Evolutionary conservation across 2,329 filamentous ascomycete genomes (phyloP).

Genomic region (Parafenestella ontariensis): DNA sequence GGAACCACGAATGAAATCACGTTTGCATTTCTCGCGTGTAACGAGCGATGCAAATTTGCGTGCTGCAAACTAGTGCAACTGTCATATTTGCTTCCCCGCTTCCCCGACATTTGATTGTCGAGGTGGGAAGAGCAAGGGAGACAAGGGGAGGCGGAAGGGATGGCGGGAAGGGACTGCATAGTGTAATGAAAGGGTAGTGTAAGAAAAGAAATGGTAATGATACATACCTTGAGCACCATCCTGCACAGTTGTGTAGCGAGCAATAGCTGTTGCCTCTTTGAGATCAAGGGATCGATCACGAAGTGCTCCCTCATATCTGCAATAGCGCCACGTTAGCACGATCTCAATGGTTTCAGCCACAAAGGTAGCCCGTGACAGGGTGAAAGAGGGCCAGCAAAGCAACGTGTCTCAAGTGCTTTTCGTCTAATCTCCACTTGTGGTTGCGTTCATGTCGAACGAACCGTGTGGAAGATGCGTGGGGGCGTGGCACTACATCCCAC

Average conservation of each 20-base stretch:
- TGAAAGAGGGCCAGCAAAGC: conserved; percentile 13
- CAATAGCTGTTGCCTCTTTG: conserved; percentile 96
- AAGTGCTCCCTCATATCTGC: conserved; percentile 95
- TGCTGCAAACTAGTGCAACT: conserved; percentile 15
- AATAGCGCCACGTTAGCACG: conserved; percentile 33
- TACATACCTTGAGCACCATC: conserved; percentile 71
- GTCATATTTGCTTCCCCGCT: conserved; percentile 21
- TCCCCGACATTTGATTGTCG: conserved; percentile 24
- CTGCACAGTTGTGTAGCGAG: conserved; percentile 96
- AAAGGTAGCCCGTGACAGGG: conserved; percentile 9
- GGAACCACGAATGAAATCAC: conserved; percentile 9
- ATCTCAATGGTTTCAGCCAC: conserved; percentile 16
- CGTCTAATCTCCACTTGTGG: conserved; percentile 13
- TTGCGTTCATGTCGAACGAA: conserved; percentile 17
- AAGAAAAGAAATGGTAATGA: conserved; percentile 29
- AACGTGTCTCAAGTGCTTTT: conserved; percentile 14
- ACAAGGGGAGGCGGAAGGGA: conserved; percentile 16
- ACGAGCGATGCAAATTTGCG: conserved; percentile 18
- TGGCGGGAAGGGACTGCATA: conserved; percentile 9
- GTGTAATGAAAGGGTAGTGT: conserved; percentile 11
- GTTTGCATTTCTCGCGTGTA: conserved; percentile 24
- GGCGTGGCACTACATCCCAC: conserved; percentile 28
- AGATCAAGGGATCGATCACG: conserved; percentile 97
- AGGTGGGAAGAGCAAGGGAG: conserved; percentile 18
- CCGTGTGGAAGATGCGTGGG: conserved; percentile 31